phyloP scores from a whole-genome alignment of 768 basidiomycete genomes.

The Amanita thiersii region DNA sequence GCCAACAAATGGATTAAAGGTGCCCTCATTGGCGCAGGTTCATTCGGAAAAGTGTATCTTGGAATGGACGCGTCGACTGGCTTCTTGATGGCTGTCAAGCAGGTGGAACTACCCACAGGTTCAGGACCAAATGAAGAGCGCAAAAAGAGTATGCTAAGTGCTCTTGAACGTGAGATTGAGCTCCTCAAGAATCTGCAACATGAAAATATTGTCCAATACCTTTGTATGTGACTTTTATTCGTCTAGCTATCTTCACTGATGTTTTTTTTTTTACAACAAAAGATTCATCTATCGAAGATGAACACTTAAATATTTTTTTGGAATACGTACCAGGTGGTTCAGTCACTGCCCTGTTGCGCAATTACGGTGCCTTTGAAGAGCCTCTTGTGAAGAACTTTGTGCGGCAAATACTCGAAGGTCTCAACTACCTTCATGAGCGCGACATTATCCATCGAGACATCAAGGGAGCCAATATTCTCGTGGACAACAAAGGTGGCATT shows the following conservation, averaged over 20 bases:
- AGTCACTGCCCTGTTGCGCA: slow-evolving; percentile 79
- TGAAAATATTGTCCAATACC: slow-evolving; percentile 96
- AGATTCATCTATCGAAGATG: slow-evolving; percentile 94
- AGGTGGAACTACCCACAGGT: slow-evolving; percentile 86
- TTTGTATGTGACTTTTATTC: slow-evolving; percentile 65
- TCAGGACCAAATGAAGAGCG: slow-evolving; percentile 84
- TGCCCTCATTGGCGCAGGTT: slow-evolving; percentile 90
- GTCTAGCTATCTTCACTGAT: slow-evolving; percentile 1
- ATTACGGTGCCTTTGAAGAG: slow-evolving; percentile 94
- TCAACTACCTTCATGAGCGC: slow-evolving; percentile 86
- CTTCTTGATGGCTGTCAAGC: slow-evolving; percentile 94
- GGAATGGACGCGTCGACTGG: slow-evolving; percentile 92
- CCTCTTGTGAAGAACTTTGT: slow-evolving; percentile 88
- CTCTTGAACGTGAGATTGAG: slow-evolving; percentile 90
- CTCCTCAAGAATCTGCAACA: slow-evolving; percentile 88
- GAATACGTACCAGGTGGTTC: slow-evolving; percentile 97
- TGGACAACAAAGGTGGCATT: slow-evolving; percentile 95
- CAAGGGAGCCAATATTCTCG: slow-evolving; percentile 97
- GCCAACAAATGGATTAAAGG: slow-evolving; percentile 97
- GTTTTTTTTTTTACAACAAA: background rate
- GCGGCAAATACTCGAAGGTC: slow-evolving; percentile 81
- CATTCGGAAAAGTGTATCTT: slow-evolving; percentile 92
- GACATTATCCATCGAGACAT: slow-evolving; percentile 98
- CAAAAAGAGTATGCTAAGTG: slow-evolving; percentile 88
- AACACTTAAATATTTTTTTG: slow-evolving; percentile 90